Evolutionary conservation across 192 early-diverging fungal genomes (phyloP), one percentile per base, ranked within the genome.

Genomic region (Backusella tarrabulga): DNA sequence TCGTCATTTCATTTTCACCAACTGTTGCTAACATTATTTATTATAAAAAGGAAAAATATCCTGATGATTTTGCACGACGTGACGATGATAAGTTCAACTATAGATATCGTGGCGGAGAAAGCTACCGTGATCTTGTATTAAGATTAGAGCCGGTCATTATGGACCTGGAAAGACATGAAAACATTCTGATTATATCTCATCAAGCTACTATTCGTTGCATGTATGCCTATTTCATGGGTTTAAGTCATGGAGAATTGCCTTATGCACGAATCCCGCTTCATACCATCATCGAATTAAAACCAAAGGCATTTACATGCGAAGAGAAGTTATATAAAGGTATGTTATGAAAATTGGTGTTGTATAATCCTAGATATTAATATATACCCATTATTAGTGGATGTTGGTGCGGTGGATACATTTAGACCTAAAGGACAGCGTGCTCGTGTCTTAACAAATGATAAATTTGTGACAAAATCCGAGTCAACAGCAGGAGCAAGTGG

Each of bases 241-340:
- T 93, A 77, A 88, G 90, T 35, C 97, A 95, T 74, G 95, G 97
- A 26, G 93, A 99, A 77, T 83, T 99, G 38, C 98, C 98, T 1
- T 99, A 99, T 77, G 90, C 97, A 79, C 98, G 98, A 80, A 97
- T 99, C 67, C 98, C 98, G 5, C 87, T 99, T 40, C 98, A 99
- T 79, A 95, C 96, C 0, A 92, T 99, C 46, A 94, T 99, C 78
- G 95, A 97, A 80, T 84, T 99, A 40, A 98, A 96, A 19, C 96
- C 96, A 72, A 94, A 94, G 34, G 98, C 98, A 8, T 98, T 98
- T 83, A 89, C 90, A 38, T 99, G 97, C 81, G 87, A 94, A 71
- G 95, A 97, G 75, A 95, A 98, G 80, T 87, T 89, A 85, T 97
- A 93, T 85, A 91, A 92, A 78, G 73, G 81, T 75, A 81, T 14